Conservation (phyloP, 441 rosid species). For the Erysimum cheiri region DNA sequence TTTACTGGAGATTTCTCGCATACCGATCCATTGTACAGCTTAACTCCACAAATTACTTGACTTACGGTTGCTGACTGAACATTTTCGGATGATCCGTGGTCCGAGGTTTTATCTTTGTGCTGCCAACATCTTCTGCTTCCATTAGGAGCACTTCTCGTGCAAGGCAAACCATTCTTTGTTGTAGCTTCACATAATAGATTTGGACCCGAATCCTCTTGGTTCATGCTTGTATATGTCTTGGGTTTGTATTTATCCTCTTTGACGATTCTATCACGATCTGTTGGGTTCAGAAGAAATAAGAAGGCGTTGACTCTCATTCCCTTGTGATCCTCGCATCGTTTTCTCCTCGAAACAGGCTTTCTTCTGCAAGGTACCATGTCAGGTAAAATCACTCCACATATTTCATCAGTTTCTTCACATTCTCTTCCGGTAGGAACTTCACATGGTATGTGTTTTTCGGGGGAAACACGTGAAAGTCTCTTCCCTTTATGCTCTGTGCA, state of each 20-base stretch:
- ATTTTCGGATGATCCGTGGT: conserved; percentile 24
- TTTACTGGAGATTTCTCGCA: conserved; percentile 55
- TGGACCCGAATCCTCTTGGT: neutral
- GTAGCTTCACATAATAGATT: conserved; percentile 45
- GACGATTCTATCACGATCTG: conserved; percentile 16
- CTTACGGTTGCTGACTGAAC: conserved; percentile 35
- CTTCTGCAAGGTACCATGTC: conserved; percentile 49
- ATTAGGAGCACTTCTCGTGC: conserved; percentile 38
- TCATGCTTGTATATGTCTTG: conserved; percentile 44
- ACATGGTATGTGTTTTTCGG: conserved; percentile 12
- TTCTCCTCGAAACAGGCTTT: conserved; percentile 48
- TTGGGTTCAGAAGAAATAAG: conserved; percentile 35
- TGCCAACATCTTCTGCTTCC: conserved; percentile 57
- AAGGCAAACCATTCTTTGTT: conserved; percentile 46
- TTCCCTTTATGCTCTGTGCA: conserved; percentile 73
- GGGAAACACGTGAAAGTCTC: conserved; percentile 37
- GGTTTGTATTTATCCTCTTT: conserved; percentile 47
- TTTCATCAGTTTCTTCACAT: conserved; percentile 24
- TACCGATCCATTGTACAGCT: conserved; percentile 51
- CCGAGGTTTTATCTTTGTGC: conserved; percentile 41
- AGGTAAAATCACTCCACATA: conserved; percentile 49
- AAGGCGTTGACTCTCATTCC: conserved; percentile 50
- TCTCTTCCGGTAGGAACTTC: conserved; percentile 26
- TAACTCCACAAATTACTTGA: conserved; percentile 61
- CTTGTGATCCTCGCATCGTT: conserved; percentile 57